Evolutionary conservation across 179 eudicot species (phyloP), one percentile per base, ranked within the genome.

Genomic region (Amaranthus tricolor): DNA sequence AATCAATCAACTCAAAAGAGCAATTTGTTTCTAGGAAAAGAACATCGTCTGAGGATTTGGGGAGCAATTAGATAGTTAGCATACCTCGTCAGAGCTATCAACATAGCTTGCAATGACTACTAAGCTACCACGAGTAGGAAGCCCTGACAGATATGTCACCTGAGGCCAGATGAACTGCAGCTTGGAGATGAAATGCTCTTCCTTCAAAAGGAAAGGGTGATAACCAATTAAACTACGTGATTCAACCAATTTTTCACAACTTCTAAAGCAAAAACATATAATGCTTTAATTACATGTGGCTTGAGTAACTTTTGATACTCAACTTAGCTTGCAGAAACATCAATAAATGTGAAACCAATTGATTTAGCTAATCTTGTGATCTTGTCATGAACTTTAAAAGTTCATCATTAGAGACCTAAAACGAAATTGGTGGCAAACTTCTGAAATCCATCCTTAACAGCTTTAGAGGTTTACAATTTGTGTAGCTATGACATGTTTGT

Each of bases 161-260:
- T 90, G 97, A 75, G 98, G 98, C 98, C 98, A 94, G 11, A 92
- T 73, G 85, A 94, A 88, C 77, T 86, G 78, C 80, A 94, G 84
- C 82, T 83, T 87, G 45, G 92, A 82, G 66, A 89, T 80, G 78
- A 82, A 88, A 83, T 91, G 98, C 81, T 87, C 92, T 78, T 94
- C 98, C 98, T 91, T 91, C 80, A 82, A 81, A 44, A 62, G 48
- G 11, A 53, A 61, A 52, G 53, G 9, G 14, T 54, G 50, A 52
- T 40, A 31, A 60, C n/a, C 19, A 43, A 21, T 74, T 17, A 13
- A 3, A n/a, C 45, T n/a, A 44, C 6, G 57, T 9, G 47, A 49
- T 47, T 10, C 4, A 14, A 14, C 20, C 49, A 64, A 63, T 21
- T 20, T 14, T 70, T 56, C 11, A 31, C 59, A 24, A 50, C 10